Conservation (phyloP, 2,329 filamentous ascomycete genomes). For the Colletotrichum zoysiae region DNA sequence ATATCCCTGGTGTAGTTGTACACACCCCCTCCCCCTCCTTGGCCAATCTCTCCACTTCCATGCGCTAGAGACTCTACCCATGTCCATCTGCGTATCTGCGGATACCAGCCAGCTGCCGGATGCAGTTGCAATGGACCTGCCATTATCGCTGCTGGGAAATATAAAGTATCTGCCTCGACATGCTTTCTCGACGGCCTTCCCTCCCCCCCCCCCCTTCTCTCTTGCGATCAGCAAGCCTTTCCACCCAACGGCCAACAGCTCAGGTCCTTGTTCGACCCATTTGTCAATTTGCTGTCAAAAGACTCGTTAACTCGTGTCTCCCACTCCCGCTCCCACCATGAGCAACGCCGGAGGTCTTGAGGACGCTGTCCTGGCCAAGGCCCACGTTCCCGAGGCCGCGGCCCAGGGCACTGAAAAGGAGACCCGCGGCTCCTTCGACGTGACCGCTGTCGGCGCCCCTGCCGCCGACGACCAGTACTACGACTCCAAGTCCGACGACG, state of each 20-base stretch:
- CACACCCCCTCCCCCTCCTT: neutral
- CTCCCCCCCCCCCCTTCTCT: constrained; percentile 3
- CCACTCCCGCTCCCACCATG: constrained; percentile 35
- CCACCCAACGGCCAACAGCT: constrained; percentile 25
- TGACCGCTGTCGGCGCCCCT: constrained; percentile 44
- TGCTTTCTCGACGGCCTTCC: neutral
- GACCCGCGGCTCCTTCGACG: constrained; percentile 43
- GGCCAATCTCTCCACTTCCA: constrained; percentile 20
- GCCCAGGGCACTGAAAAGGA: constrained; percentile 43
- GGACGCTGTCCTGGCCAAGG: constrained; percentile 45
- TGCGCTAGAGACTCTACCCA: constrained; percentile 21
- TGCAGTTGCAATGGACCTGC: constrained; percentile 35
- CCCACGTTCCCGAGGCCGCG: constrained; percentile 40
- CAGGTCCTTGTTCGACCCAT: constrained; percentile 30
- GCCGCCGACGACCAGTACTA: constrained; percentile 41
- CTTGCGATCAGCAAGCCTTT: constrained; percentile 34
- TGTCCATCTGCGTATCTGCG: constrained; percentile 35
- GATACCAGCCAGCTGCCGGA: constrained; percentile 36
- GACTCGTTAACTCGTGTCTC: constrained; percentile 42
- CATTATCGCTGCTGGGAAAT: constrained; percentile 28
- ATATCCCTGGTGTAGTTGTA: constrained; percentile 18
- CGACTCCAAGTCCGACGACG: constrained; percentile 46
- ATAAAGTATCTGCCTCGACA: constrained; percentile 32
- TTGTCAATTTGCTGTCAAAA: constrained; percentile 38
- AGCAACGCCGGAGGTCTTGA: constrained; percentile 41